Percentiles rank a stretch among this genome's conserved stretches.
Conservation (phyloP, 192 early-diverging fungal species). For the Linnemannia zychae region DNA sequence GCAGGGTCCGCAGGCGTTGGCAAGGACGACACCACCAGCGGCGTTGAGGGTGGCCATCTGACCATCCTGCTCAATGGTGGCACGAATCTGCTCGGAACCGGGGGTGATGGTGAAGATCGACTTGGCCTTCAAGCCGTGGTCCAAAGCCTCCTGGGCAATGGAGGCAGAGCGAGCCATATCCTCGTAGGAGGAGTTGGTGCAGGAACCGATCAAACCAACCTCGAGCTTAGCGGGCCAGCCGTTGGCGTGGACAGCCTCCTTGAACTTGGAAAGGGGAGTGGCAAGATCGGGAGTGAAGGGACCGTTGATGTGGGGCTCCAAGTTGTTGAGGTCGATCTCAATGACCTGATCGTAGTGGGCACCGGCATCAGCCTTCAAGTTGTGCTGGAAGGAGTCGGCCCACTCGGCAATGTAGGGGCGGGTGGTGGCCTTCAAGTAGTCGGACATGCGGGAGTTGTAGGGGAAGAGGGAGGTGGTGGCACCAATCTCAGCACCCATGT, state of each 20-base stretch:
- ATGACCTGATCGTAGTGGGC: conserved; percentile 94
- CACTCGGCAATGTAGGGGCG: conserved; percentile 84
- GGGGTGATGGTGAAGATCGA: conserved; percentile 93
- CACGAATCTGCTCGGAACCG: conserved; percentile 97
- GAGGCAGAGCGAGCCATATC: conserved; percentile 96
- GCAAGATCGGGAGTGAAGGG: conserved; percentile 97
- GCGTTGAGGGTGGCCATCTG: conserved; percentile 80
- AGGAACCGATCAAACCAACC: conserved; percentile 96
- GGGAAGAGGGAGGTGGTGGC: conserved; percentile 98
- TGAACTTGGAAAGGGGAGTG: conserved; percentile 94
- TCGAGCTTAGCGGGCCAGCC: conserved; percentile 91
- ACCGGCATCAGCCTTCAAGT: conserved; percentile 89
- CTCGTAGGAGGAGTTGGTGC: conserved; percentile 99
- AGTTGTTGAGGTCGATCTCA: conserved; percentile 92
- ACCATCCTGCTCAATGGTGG: conserved; percentile 95
- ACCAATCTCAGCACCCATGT: conserved; percentile 99
- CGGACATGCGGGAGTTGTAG: conserved; percentile 91
- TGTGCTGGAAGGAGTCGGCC: conserved; percentile 87
- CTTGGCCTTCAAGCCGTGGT: conserved; percentile 86
- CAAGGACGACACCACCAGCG: conserved; percentile 90
- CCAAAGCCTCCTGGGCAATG: conserved; percentile 86
- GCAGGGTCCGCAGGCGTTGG: conserved; percentile 99
- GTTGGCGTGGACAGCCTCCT: conserved; percentile 86
- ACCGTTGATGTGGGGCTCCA: conserved; percentile 98
- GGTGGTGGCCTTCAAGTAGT: conserved; percentile 90